Conservation (phyloP, 2,329 filamentous ascomycete genomes). For the Trichoderma semiorbis region DNA sequence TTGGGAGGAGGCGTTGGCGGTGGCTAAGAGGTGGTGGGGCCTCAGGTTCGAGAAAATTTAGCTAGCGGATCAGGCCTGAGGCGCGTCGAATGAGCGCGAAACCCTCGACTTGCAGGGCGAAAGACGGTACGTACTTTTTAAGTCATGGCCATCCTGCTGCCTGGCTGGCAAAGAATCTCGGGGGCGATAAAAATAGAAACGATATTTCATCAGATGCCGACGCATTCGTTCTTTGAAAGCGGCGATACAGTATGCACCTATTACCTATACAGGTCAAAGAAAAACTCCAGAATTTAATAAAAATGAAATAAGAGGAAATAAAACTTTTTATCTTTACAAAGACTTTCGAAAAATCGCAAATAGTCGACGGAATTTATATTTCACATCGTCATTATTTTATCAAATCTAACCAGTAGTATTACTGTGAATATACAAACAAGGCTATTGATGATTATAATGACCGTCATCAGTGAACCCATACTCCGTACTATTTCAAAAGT, state of each 20-base stretch:
- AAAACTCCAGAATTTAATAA: background rate
- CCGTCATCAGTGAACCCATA: background rate
- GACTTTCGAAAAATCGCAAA: background rate
- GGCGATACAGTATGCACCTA: background rate
- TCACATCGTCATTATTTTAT: too few species aligned
- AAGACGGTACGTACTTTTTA: slow-evolving; percentile 2
- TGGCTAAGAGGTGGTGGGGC: slow-evolving; percentile 41
- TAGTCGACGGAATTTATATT: too few species aligned
- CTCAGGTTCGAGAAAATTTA: slow-evolving; percentile 35
- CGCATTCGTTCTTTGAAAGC: background rate
- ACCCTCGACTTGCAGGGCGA: background rate
- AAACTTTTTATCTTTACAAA: background rate
- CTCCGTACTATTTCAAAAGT: background rate
- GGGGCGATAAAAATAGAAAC: background rate
- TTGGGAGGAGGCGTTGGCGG: slow-evolving; percentile 34
- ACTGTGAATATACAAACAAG: too few species aligned
- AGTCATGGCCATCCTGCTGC: background rate
- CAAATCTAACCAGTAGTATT: too few species aligned
- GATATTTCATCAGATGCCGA: background rate
- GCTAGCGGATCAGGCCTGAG: slow-evolving; percentile 32
- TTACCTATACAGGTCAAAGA: too few species aligned
- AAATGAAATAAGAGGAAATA: background rate
- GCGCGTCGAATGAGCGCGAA: slow-evolving; percentile 22
- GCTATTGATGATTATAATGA: too few species aligned
- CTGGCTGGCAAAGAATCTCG: background rate